phyloP scores from a whole-genome alignment of 805 yeast genomes.

The Candida ortonii region DNA sequence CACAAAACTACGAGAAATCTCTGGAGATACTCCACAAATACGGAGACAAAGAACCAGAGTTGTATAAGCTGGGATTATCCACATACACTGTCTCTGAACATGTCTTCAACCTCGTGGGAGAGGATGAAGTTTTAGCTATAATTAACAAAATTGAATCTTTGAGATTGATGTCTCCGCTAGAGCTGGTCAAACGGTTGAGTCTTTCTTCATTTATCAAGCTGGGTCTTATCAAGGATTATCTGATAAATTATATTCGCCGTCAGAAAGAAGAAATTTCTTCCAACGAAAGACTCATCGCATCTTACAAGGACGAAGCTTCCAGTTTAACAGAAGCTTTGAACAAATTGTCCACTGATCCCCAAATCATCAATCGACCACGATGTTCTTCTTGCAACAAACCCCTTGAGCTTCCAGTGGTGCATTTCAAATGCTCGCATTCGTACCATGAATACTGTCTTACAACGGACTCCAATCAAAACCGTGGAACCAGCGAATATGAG shows the following conservation, averaged over 20 bases:
- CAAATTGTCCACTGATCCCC: constrained; percentile 44
- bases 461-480: constrained; percentile 16
- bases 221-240: constrained; percentile 67
- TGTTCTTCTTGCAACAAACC: constrained; percentile 66
- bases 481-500: constrained; percentile 8
- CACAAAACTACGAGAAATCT: constrained; percentile 57
- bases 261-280: constrained; percentile 66
- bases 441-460: constrained; percentile 73
- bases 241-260: constrained; percentile 56
- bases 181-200: constrained; percentile 68
- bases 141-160: constrained; percentile 50
- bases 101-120: constrained; percentile 51
- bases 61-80: constrained; percentile 63
- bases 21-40: constrained; percentile 53
- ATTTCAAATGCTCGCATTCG: constrained; percentile 83
- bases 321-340: constrained; percentile 53
- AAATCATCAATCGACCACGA: constrained; percentile 55
- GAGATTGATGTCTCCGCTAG: constrained; percentile 67
- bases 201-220: constrained; percentile 53
- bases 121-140: constrained; percentile 45
- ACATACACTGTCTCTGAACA: constrained; percentile 57
- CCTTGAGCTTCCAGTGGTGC: constrained; percentile 75
- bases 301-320: constrained; percentile 65
- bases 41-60: constrained; percentile 60
- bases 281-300: constrained; percentile 60